Percentiles rank a stretch among this genome's conserved stretches.
These are phyloP conservation scores for Hypoxylon fragiforme DNA, from an alignment of 495 filamentous ascomycete species.

Conservation along the genomic window DNA sequence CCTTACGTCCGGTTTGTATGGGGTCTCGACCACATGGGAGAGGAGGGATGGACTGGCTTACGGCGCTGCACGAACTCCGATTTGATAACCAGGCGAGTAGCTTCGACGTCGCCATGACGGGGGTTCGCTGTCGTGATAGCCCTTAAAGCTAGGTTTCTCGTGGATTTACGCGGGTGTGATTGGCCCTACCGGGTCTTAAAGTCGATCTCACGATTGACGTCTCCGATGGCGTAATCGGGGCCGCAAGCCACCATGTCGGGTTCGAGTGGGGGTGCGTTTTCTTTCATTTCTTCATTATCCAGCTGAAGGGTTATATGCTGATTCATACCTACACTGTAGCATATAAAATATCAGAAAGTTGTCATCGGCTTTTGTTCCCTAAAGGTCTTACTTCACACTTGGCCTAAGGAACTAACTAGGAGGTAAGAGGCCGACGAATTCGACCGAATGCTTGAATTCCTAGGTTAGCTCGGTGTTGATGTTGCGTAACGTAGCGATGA, in stretches of 20 bases:
- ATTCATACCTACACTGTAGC: too few species aligned
- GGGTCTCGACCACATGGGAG: neutral
- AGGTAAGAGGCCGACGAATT: too few species aligned
- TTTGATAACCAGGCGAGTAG: conserved; percentile 20
- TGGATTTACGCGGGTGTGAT: conserved; percentile 6
- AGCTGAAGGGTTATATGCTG: too few species aligned
- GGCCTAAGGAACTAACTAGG: too few species aligned
- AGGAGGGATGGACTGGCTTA: neutral
- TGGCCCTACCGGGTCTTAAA: conserved; percentile 7
- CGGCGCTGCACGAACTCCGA: conserved; percentile 7
- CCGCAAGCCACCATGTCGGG: conserved; percentile 31
- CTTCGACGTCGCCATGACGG: conserved; percentile 27
- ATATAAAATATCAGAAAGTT: too few species aligned
- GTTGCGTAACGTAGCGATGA: too few species aligned
- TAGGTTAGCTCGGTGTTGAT: too few species aligned
- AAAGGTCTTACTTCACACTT: too few species aligned
- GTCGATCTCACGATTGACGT: conserved; percentile 51
- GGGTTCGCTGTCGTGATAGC: conserved; percentile 29
- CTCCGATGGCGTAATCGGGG: conserved; percentile 68
- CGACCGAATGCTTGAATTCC: too few species aligned
- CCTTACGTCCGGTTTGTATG: too few species aligned
- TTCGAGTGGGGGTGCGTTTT: neutral
- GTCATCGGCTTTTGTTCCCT: too few species aligned
- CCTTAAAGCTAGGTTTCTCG: neutral
- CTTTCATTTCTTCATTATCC: too few species aligned